These are phyloP conservation scores for Botrytis elliptica DNA, from an alignment of 2,329 filamentous ascomycete species.

Conservation along the genomic window DNA sequence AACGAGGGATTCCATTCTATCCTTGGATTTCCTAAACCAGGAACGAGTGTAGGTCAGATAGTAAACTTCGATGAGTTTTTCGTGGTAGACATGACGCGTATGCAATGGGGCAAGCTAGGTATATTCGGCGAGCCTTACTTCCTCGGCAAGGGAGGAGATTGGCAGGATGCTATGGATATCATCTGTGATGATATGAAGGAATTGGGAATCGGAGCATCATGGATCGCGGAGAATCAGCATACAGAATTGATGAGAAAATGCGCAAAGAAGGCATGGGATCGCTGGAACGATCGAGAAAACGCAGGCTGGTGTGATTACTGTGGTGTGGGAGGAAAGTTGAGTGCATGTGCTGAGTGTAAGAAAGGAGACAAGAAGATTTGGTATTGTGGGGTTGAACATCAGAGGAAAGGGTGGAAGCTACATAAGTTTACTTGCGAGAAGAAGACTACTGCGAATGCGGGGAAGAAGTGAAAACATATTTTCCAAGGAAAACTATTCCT, in stretches of 20 bases:
- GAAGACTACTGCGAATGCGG: background rate
- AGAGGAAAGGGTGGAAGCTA: background rate
- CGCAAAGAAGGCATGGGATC: background rate
- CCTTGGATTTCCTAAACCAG: background rate
- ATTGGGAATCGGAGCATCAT: background rate
- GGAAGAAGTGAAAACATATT: background rate
- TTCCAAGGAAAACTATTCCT: background rate
- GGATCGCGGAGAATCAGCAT: background rate
- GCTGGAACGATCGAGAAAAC: background rate
- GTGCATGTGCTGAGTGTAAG: background rate
- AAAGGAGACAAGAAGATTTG: background rate
- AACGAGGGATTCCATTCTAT: background rate
- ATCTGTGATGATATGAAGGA: slow-evolving; percentile 7
- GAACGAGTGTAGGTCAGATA: background rate
- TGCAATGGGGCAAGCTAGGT: slow-evolving; percentile 17
- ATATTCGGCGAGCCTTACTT: slow-evolving; percentile 12
- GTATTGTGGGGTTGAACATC: background rate
- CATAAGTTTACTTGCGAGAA: background rate
- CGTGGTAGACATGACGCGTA: background rate
- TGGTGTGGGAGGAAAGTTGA: background rate
- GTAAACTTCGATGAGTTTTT: background rate
- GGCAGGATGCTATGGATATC: background rate
- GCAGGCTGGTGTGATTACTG: background rate
- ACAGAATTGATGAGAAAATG: background rate
- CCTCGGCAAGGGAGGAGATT: background rate